Conservation (phyloP, 78 protist species). For the Isochrysis galbana region DNA sequence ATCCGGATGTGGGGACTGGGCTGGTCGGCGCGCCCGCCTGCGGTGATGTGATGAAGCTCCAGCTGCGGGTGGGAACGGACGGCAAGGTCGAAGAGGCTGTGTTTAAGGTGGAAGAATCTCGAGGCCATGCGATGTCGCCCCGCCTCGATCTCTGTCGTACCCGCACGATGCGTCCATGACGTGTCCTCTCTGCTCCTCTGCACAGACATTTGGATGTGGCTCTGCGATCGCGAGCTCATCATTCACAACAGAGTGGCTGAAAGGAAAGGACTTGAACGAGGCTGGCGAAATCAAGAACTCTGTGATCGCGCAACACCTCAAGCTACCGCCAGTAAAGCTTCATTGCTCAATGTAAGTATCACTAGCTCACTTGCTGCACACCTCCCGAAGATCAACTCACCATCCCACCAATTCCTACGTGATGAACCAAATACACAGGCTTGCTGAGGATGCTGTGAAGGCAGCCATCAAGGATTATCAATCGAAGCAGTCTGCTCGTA, state of each 20-base stretch:
- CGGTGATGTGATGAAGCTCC: constrained; percentile 94
- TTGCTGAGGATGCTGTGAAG: constrained; percentile 96
- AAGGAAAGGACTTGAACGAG: constrained; percentile 90
- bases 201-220: constrained; percentile 97
- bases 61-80: constrained; percentile 75
- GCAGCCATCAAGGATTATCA: constrained; percentile 84
- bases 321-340: constrained; percentile 96
- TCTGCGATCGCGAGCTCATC: constrained; percentile 93
- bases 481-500: constrained; percentile 47
- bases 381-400: no score
- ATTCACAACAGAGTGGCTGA: constrained; percentile 77
- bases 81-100: constrained; percentile 53
- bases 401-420: no score
- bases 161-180: neutral
- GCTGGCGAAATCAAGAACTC: constrained; percentile 79
- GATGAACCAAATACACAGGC: no score
- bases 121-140: neutral
- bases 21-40: constrained; percentile 93
- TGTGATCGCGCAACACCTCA: constrained; percentile 88
- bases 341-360: constrained; percentile 90
- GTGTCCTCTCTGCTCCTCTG: neutral
- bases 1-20: constrained; percentile 77
- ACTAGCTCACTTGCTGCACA: no score
- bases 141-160: no score
- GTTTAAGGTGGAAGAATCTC: constrained; percentile 14